Evolutionary conservation across 139 green algal genomes (phyloP).

Genomic region (Chlorella sorokiniana): DNA sequence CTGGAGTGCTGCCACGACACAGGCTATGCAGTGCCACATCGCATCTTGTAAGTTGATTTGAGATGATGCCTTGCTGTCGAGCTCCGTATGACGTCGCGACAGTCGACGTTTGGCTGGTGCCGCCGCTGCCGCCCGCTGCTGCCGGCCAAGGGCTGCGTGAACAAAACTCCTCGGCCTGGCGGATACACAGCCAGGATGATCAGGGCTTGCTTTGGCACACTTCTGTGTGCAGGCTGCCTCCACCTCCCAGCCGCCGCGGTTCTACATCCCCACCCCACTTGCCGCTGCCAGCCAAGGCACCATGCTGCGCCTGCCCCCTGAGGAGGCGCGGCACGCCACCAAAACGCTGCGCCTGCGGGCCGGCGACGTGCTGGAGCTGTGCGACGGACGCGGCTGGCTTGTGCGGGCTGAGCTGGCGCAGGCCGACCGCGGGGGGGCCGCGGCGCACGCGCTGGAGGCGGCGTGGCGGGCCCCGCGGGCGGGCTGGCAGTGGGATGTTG

Average conservation of each 20-base stretch:
- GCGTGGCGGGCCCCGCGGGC: not conserved
- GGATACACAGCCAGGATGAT: too few relatives aligned
- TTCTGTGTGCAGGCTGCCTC: not conserved
- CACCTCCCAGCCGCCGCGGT: not conserved
- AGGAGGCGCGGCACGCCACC: conserved; percentile 15
- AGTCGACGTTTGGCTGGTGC: too few relatives aligned
- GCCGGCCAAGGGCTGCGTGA: too few relatives aligned
- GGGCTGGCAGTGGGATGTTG: conserved; percentile 47
- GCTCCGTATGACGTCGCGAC: too few relatives aligned
- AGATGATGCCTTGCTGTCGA: too few relatives aligned
- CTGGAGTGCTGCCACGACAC: too few relatives aligned
- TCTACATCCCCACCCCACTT: conserved; percentile 13
- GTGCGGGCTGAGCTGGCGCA: conserved; percentile 13
- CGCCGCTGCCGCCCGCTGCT: too few relatives aligned
- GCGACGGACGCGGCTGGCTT: conserved; percentile 69
- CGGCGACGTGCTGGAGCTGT: conserved; percentile 74
- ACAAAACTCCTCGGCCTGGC: too few relatives aligned
- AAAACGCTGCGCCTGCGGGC: conserved; percentile 53
- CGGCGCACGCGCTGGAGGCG: not conserved
- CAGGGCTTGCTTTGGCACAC: too few relatives aligned
- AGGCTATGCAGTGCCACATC: too few relatives aligned
- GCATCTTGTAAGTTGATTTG: too few relatives aligned
- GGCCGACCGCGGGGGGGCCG: not conserved
- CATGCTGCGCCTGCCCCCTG: not conserved
- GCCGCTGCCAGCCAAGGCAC: not conserved